Base-by-base conservation (phyloP, 228 moss, liverwort and hornwort genomes). In the Sphagnum fallax region DNA sequence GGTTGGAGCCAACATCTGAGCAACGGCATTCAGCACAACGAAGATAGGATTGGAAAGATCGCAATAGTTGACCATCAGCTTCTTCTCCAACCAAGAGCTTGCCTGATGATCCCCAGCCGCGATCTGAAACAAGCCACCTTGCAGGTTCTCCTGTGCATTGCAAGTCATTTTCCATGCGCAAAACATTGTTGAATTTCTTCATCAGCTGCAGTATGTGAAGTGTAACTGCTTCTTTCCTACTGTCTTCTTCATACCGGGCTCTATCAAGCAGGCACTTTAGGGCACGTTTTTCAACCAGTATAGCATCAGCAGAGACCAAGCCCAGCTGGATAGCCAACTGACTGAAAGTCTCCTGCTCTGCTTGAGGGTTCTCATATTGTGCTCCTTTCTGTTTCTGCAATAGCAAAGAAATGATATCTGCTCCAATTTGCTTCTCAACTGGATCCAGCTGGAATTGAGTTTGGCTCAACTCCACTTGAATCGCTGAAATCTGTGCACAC, bases 301-400 rank as follows among this genome's bases (percentile, higher is more conserved):
- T 81, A 15, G 81, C 89, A 65, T 85, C 85, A 5, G 82, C 81
- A 66, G 87, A 81, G 49, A 82, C 83, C 47, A 92, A 69, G 49
- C 79, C 83, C 62, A 92, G 61, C 16, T 79, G 79, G 8, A 72
- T 89, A 50, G 87, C 89, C 5, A 92, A 78, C 63, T 89, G 92
- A 69, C 84, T 82, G 68, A 89, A 92, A 0, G 80, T 89, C 62
- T 92, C 92, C 82, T 85, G 80, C 72, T 92, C 92, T 14, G 87
- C 92, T 71, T 88, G 83, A 10, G 82, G 85, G 66, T 92, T 89
- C 72, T 89, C 89, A 59, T 77, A 92, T 50, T 88, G 87, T 48
- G 85, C 76, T 13, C 89, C 92, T 70, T 89, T 92, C 61, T 89
- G 92, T 75, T 86, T 89, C 80, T 92, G 92, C 65, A 87, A 79